Evolutionary conservation across 805 yeast genomes (phyloP), one percentile per base, ranked within the genome.

Genomic region (Dipodascopsis uninucleata): DNA sequence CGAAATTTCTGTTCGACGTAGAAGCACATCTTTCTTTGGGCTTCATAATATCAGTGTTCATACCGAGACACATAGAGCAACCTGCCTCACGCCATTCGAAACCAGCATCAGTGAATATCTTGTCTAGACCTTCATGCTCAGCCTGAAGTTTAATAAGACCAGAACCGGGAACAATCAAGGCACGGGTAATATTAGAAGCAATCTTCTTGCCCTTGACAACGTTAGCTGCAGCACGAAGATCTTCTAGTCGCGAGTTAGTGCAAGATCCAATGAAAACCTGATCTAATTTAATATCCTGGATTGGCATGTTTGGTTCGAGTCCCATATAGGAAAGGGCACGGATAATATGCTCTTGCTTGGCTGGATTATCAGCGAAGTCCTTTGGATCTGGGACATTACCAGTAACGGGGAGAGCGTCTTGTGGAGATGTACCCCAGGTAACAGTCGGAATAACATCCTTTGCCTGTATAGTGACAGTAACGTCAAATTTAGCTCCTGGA

Each of bases 11-110:
- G 76, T 93, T 93, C 18, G 97, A 90, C 16, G 98, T 93, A 10
- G 97, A 89, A 6, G 98, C 98, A 73, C 98, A 93, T 71, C 98
- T 81, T 70, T 93, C 98, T 62, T 84, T 79, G 31, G 98, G 98
- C 52, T 81, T 77, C 63, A 93, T 77, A 59, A 93, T 90, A 72
- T 93, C 98, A 33, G 97, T 97, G 71, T 93, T 93, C 98, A 93
- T 93, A 68, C 98, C 98, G 41, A 93, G 77, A 72, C 98, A 93
- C 98, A 93, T 93, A 32, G 97, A 90, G 71, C 98, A 93, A 51
- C 98, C 98, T 56, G 98, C 97, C 72, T 93, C 98, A 74, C 98
- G 83, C 98, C 98, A 93, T 59, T 85, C 90, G 63, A 93, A 93
- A 17, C 96, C 97, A 40, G 98, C 97, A 39, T 79, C 86, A 61